phyloP scores from a whole-genome alignment of 495 filamentous ascomycete genomes.

The Talaromyces ruber region DNA sequence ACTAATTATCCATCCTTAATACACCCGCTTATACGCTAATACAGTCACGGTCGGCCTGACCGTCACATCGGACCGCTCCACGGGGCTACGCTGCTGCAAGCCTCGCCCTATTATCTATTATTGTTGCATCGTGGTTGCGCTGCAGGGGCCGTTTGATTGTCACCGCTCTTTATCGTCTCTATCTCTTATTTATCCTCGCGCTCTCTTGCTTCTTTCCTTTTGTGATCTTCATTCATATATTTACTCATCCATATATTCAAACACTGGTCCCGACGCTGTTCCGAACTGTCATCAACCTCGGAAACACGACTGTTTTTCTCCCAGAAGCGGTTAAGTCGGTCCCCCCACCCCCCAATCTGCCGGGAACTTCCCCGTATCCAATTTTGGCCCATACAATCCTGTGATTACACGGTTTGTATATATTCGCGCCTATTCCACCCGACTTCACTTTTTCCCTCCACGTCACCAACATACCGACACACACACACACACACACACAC shows the following conservation, averaged over 20 bases:
- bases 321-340: not conserved
- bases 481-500: not conserved
- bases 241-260: not conserved
- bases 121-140: not conserved
- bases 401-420: not conserved
- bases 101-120: not conserved
- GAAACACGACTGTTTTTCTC: not conserved
- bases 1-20: not conserved
- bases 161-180: not conserved
- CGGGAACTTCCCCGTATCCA: not conserved
- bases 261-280: not conserved
- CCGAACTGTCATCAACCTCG: not conserved
- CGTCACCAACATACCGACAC: not conserved
- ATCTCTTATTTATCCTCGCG: not conserved
- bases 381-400: not conserved
- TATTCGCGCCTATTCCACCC: not conserved
- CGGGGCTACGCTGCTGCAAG: not conserved
- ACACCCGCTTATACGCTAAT: not conserved
- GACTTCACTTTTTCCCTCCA: not conserved
- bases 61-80: slow-evolving; percentile 1
- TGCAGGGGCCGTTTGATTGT: slow-evolving; percentile 2
- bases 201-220: not conserved
- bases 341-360: not conserved
- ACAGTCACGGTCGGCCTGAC: not conserved
- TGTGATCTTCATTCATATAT: not conserved